phyloP scores from a whole-genome alignment of 2,329 filamentous ascomycete species.

The Xylariaceae sp. region DNA sequence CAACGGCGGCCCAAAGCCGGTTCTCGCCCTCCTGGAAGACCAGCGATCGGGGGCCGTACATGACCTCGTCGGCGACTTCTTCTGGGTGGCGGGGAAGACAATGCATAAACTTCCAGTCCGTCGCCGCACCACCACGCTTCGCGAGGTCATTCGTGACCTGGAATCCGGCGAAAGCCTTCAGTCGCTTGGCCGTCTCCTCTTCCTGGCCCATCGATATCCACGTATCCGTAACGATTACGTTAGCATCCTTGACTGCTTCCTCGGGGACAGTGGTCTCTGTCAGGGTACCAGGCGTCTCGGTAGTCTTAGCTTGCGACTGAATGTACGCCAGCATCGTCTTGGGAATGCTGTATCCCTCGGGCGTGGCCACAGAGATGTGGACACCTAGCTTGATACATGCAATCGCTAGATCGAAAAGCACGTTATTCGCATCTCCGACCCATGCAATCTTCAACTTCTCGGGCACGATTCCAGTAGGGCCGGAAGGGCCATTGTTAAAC shows the following conservation, averaged over 20 bases:
- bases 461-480: slow-evolving; percentile 57
- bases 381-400: slow-evolving; percentile 84
- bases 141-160: slow-evolving; percentile 88
- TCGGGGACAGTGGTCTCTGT: slow-evolving; percentile 76
- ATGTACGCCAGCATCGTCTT: slow-evolving; percentile 72
- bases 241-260: slow-evolving; percentile 79
- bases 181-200: slow-evolving; percentile 70
- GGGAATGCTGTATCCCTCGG: slow-evolving; percentile 80
- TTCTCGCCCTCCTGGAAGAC: slow-evolving; percentile 97
- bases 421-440: slow-evolving; percentile 96
- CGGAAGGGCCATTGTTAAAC: slow-evolving; percentile 51
- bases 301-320: slow-evolving; percentile 55
- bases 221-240: slow-evolving; percentile 92
- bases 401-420: slow-evolving; percentile 89
- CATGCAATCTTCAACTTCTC: slow-evolving; percentile 89
- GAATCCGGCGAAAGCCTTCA: slow-evolving; percentile 83
- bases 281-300: slow-evolving; percentile 62
- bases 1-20: slow-evolving; percentile 82
- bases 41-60: slow-evolving; percentile 80
- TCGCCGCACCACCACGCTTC: slow-evolving; percentile 78
- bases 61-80: slow-evolving; percentile 92
- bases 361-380: slow-evolving; percentile 82
- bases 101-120: slow-evolving; percentile 97
- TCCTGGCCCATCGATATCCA: slow-evolving; percentile 99
- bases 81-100: slow-evolving; percentile 89